phyloP scores from a whole-genome alignment of 805 yeast species.

The Tetrapisispora nanseiensis region DNA sequence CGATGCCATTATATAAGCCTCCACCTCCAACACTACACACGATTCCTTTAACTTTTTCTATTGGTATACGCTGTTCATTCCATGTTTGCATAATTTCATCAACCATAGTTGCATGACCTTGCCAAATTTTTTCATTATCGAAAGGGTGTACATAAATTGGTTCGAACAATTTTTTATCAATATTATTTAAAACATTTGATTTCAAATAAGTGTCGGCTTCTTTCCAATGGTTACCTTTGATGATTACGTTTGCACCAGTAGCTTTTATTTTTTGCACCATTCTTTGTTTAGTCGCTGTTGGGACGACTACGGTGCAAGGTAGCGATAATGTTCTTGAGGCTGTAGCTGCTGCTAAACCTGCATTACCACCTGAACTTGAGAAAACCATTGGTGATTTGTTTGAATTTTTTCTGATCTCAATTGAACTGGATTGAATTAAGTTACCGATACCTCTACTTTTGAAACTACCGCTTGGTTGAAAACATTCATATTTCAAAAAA shows the following conservation, averaged over 20 bases:
- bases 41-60: slow-evolving; percentile 33
- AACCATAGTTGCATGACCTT: slow-evolving; percentile 41
- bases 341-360: slow-evolving; percentile 41
- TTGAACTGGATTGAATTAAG: slow-evolving; percentile 31
- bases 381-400: slow-evolving; percentile 33
- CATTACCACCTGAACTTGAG: slow-evolving; percentile 45
- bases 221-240: slow-evolving; percentile 38
- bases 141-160: slow-evolving; percentile 49
- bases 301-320: slow-evolving; percentile 50
- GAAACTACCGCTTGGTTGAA: slow-evolving; percentile 51
- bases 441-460: slow-evolving; percentile 48
- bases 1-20: slow-evolving; percentile 45
- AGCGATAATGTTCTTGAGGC: slow-evolving; percentile 33
- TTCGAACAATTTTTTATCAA: slow-evolving; percentile 14
- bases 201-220: slow-evolving; percentile 42
- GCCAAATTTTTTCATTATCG: slow-evolving; percentile 43
- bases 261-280: slow-evolving; percentile 33
- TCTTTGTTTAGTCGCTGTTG: slow-evolving; percentile 36
- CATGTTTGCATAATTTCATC: slow-evolving; percentile 34
- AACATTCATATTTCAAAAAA: slow-evolving; percentile 40
- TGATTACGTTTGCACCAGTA: slow-evolving; percentile 41
- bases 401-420: slow-evolving; percentile 20
- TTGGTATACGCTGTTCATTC: slow-evolving; percentile 12
- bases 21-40: slow-evolving; percentile 53
- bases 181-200: slow-evolving; percentile 19